Base-by-base conservation (phyloP, 2,329 filamentous ascomycete genomes). In the Phaeophleospora eucalypticola region DNA sequence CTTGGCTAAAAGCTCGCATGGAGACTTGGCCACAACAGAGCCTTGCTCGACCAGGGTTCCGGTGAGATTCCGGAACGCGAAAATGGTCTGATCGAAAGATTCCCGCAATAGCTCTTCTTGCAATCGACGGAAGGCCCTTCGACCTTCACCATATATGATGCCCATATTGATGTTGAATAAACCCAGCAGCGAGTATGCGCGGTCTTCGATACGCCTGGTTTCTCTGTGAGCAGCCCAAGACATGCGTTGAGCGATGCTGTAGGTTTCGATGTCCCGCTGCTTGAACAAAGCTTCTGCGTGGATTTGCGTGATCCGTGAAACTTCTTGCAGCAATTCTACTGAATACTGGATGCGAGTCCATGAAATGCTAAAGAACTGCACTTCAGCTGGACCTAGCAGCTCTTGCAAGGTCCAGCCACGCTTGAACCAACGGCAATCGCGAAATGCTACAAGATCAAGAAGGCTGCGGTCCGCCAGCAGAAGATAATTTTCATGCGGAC, bases 151-250 rank as follows among this genome's bases (percentile, higher is more conserved):
- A 42, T 66, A 65, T 1, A 62, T 41, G 4, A 63, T 41, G 2
- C 59, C 52, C 57, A 66, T 62, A 18, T 57, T 49, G 1, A 66
- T 48, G 36, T 51, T 50, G 42, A 65, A 59, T 1, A 63, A 37
- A 1, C 57, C 65, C 38, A 55, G 43, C 1, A 66, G 51, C 24
- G 24, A 63, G 41, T 65, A 65, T 1, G 61, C 59, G 7, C 27
- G 43, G 41, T 65, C 63, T 52, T 66, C 63, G 27, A 45, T 37
- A 3, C 51, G 21, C 20, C 51, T 57, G 36, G 59, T 59, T n/a
- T 46, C 17, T 3, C 59, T 39, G 4, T 32, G 37, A 6, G 17
- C 42, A 4, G 49, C 46, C 55, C 55, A 58, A 10, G 40, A 49
- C 36, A 61, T 49, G 16, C 52, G 52, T 32, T 60, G 41, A 29